Conservation (phyloP, 2,329 filamentous ascomycete species). For the Paracoccidioides brasiliensis region DNA sequence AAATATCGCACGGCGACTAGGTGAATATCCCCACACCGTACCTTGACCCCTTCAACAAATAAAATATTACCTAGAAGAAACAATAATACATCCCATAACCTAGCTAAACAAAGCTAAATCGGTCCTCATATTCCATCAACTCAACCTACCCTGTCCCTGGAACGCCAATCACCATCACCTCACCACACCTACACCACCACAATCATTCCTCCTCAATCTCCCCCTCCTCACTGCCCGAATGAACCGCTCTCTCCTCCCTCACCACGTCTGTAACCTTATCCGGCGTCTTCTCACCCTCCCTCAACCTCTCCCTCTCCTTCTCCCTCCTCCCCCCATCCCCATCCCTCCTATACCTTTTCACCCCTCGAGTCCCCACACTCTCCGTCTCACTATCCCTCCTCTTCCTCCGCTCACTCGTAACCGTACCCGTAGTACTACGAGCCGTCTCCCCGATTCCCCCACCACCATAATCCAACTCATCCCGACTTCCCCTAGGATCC, state of each 20-base stretch:
- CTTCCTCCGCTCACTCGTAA: conserved; percentile 53
- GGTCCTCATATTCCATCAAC: neutral
- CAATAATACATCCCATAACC: neutral
- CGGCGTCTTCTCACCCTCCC: conserved; percentile 30
- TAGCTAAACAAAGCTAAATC: neutral
- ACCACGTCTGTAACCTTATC: conserved; percentile 24
- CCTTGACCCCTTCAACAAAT: too few relatives aligned
- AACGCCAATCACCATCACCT: neutral
- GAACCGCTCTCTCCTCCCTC: conserved; percentile 37
- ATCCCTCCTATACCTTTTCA: conserved; percentile 43
- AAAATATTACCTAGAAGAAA: too few relatives aligned
- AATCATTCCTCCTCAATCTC: conserved; percentile 72
- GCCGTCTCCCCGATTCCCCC: conserved; percentile 38
- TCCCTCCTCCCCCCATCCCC: conserved; percentile 26
- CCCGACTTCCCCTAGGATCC: conserved; percentile 64
- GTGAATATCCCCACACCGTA: too few relatives aligned
- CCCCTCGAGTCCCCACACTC: conserved; percentile 43
- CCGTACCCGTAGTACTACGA: conserved; percentile 39
- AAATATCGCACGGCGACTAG: too few relatives aligned
- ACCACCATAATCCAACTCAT: conserved; percentile 86
- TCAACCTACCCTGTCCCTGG: neutral
- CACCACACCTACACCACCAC: neutral
- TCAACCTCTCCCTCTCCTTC: conserved; percentile 16
- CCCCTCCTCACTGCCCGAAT: conserved; percentile 89
- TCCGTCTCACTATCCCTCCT: conserved; percentile 67